These are phyloP conservation scores for Candida stauntonica DNA, from an alignment of 805 yeast genomes.

Conservation along the genomic window DNA sequence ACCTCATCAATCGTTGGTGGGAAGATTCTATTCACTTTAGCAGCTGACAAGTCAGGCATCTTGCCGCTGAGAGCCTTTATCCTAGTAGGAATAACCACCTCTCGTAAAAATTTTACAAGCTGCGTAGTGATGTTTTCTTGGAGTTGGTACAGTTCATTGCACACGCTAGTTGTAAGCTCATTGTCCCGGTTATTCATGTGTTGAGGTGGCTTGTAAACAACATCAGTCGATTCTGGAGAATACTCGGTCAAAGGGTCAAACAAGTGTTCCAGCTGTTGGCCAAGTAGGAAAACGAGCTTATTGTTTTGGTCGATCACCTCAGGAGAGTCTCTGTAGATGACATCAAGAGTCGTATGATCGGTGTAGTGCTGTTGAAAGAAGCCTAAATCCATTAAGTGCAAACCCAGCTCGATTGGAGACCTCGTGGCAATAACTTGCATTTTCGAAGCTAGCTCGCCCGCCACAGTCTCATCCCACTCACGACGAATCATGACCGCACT, in stretches of 20 bases:
- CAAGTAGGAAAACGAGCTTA: conserved; percentile 67
- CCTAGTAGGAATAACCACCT: conserved; percentile 74
- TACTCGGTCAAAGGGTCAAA: conserved; percentile 90
- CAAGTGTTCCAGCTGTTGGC: conserved; percentile 81
- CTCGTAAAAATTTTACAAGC: conserved; percentile 71
- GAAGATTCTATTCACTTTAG: conserved; percentile 70
- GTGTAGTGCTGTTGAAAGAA: conserved; percentile 45
- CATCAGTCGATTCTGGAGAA: conserved; percentile 83
- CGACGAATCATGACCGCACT: conserved; percentile 7
- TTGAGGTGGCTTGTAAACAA: conserved; percentile 60
- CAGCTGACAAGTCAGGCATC: conserved; percentile 49
- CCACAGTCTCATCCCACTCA: conserved; percentile 76
- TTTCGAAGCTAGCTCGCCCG: conserved; percentile 71
- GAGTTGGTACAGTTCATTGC: conserved; percentile 61
- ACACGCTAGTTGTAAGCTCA: conserved; percentile 44
- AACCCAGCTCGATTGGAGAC: conserved; percentile 56
- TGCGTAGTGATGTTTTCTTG: conserved; percentile 69
- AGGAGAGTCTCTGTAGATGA: conserved; percentile 58
- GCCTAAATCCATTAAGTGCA: conserved; percentile 51
- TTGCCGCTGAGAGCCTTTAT: conserved; percentile 57
- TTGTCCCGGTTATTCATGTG: conserved; percentile 28
- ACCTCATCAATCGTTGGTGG: conserved; percentile 97
- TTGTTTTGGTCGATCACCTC: conserved; percentile 62
- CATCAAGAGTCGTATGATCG: conserved; percentile 61
- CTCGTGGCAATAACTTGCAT: conserved; percentile 52